Percentiles rank a stretch among this genome's conserved stretches.
These are phyloP conservation scores for Solanum microdontum DNA, from an alignment of 257 asterid genomes.

Conservation along the genomic window DNA sequence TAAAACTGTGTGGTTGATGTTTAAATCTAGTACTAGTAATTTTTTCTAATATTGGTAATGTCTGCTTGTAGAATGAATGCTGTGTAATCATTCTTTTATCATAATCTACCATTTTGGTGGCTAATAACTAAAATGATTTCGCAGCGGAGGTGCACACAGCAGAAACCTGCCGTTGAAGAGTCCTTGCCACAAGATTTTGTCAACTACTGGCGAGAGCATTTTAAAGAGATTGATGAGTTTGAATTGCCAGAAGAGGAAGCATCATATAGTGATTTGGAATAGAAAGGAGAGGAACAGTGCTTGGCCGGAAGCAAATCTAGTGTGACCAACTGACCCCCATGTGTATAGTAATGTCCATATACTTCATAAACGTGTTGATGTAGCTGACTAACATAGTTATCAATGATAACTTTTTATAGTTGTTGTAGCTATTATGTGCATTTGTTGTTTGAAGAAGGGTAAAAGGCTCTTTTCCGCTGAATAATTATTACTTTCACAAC, in stretches of 20 bases:
- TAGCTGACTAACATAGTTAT: not conserved
- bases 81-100: not conserved
- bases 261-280: conserved; percentile 31
- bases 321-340: not conserved
- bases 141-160: conserved; percentile 36
- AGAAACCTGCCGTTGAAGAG: conserved; percentile 2
- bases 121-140: conserved; percentile 6
- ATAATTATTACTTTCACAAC: not conserved
- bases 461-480: not conserved
- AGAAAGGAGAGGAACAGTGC: conserved; percentile 9
- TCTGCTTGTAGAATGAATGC: not conserved
- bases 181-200: conserved; percentile 42
- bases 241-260: conserved; percentile 67
- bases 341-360: conserved; percentile 23
- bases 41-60: not conserved
- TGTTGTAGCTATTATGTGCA: not conserved
- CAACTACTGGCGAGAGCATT: conserved; percentile 51
- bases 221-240: conserved; percentile 60
- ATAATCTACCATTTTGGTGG: not conserved
- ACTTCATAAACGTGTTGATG: not conserved
- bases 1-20: not conserved
- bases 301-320: not conserved
- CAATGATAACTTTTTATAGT: not conserved
- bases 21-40: not conserved
- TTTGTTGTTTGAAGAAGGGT: not conserved